phyloP scores from a whole-genome alignment of 805 yeast species.

The Yarrowia sp. region DNA sequence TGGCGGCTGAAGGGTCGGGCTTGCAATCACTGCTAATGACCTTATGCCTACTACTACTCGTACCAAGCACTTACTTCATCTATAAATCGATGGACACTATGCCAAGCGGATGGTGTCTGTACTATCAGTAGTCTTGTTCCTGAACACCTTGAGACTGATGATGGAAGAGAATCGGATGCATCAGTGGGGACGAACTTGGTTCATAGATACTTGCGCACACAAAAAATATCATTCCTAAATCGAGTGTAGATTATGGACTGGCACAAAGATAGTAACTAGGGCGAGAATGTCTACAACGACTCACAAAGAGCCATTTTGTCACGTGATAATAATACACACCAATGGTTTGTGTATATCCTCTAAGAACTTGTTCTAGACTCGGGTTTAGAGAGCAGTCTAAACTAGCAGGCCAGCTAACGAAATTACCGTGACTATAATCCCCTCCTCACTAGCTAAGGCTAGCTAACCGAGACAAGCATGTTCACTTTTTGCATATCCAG shows the following conservation, averaged over 20 bases:
- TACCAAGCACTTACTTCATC: not conserved
- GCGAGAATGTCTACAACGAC: too few species aligned
- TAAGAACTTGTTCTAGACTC: slow-evolving; percentile 7
- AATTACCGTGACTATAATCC: not conserved
- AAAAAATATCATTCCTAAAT: not conserved
- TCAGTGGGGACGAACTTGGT: not conserved
- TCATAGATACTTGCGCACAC: too few species aligned
- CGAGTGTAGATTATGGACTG: not conserved
- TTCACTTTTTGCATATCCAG: not conserved
- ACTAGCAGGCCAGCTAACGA: not conserved
- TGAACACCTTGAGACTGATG: not conserved
- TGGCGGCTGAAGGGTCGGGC: not conserved
- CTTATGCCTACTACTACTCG: not conserved
- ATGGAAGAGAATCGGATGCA: not conserved
- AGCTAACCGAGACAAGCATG: not conserved
- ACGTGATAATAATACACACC: not conserved
- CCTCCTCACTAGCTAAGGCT: not conserved
- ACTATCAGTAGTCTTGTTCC: not conserved
- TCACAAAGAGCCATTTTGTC: not conserved
- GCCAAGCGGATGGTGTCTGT: not conserved
- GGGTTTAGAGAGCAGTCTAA: slow-evolving; percentile 3
- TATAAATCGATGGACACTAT: not conserved
- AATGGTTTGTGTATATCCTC: not conserved
- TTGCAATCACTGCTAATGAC: not conserved
- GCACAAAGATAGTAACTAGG: not conserved